These are phyloP conservation scores for Saturnispora quitensis DNA, from an alignment of 805 yeast genomes.

Conservation along the genomic window DNA sequence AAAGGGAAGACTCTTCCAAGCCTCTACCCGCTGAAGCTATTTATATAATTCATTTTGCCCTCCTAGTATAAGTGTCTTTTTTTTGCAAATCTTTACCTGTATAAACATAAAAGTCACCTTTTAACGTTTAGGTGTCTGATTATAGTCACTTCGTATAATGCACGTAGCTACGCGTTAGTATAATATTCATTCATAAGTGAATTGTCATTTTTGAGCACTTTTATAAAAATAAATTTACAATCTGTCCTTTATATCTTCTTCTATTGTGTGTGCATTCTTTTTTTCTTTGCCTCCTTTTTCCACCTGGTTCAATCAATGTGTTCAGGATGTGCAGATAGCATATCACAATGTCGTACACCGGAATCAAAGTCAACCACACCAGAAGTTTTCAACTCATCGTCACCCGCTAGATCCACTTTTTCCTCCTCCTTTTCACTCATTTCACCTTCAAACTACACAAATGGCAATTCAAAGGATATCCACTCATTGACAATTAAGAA, in stretches of 20 bases:
- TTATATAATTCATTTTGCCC: not conserved
- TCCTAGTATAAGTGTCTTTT: not conserved
- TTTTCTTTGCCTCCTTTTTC: not conserved
- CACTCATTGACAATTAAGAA: slow-evolving; percentile 21
- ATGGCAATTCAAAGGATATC: slow-evolving; percentile 12
- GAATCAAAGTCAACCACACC: not conserved
- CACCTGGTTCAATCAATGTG: not conserved
- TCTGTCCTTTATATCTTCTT: not conserved
- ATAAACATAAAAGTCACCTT: too few species aligned
- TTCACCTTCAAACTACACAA: slow-evolving; percentile 1
- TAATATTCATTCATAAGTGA: not conserved
- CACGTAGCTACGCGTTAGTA: not conserved
- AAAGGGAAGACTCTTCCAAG: too few species aligned
- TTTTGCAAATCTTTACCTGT: too few species aligned
- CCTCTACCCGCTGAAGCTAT: too few species aligned
- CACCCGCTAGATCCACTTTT: not conserved
- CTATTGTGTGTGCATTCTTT: not conserved
- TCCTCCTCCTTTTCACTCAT: slow-evolving; percentile 12
- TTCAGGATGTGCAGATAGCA: not conserved
- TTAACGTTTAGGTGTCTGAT: too few species aligned
- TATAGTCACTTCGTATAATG: too few species aligned
- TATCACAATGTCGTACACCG: not conserved
- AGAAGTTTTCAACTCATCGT: not conserved
- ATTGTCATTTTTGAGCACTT: not conserved
- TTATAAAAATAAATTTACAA: too few species aligned